Percentiles rank a stretch among this genome's conserved stretches.
Evolutionary conservation across 345 rosid genomes (phyloP).

Genomic region (Trapa incisa): DNA sequence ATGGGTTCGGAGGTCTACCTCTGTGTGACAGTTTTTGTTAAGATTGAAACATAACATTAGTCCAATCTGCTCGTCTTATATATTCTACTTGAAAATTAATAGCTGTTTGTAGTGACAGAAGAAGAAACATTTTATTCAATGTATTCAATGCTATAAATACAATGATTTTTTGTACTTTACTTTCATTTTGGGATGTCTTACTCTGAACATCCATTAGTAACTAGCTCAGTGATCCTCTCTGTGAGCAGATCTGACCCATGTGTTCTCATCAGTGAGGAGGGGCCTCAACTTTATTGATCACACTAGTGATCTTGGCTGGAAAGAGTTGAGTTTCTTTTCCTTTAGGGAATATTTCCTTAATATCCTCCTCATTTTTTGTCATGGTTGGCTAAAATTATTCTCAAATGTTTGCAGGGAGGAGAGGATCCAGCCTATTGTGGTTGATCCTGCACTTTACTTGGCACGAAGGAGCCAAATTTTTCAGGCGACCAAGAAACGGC

Average conservation of each 20-base stretch:
- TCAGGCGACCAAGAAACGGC: conserved; percentile 69
- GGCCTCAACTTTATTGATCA: conserved; percentile 90
- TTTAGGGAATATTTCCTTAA: not conserved
- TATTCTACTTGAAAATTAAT: not conserved
- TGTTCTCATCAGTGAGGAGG: conserved; percentile 65
- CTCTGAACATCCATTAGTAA: not conserved
- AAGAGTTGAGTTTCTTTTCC: conserved; percentile 54
- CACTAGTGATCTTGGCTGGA: conserved; percentile 94
- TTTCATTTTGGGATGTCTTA: not conserved
- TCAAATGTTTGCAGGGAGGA: conserved; percentile 40
- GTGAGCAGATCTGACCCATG: conserved; percentile 71
- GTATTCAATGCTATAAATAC: not conserved
- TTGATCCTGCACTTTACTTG: conserved; percentile 80
- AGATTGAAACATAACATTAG: not conserved
- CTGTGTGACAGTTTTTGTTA: not conserved
- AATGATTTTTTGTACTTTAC: not conserved
- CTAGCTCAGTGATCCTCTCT: conserved; percentile 5
- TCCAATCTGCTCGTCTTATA: not conserved
- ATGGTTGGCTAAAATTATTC: not conserved
- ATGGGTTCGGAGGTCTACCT: not conserved
- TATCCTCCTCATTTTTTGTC: not conserved
- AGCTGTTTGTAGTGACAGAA: not conserved
- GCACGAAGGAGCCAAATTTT: conserved; percentile 85
- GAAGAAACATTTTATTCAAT: not conserved
- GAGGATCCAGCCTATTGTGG: conserved; percentile 77